phyloP scores from a whole-genome alignment of 257 asterid species.

The Fraxinus cuspidata region DNA sequence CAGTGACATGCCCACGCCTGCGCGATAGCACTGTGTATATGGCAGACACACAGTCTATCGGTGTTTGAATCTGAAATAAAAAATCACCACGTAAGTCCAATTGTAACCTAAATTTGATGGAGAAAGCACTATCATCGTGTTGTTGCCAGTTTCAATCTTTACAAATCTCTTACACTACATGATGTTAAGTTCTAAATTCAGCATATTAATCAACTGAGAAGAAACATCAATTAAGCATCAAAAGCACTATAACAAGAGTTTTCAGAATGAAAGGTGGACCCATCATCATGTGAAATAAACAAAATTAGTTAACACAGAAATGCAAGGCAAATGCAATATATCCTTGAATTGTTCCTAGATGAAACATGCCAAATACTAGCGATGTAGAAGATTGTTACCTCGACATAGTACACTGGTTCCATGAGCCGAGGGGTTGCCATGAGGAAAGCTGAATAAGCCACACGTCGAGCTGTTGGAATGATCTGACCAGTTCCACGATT shows the following conservation, averaged over 20 bases:
- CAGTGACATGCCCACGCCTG: constrained; percentile 95
- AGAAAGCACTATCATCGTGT: background rate
- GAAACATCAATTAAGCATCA: no score
- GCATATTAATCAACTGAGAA: no score
- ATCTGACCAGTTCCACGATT: constrained; percentile 97
- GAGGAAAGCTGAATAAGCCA: constrained; percentile 93
- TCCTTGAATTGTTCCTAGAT: no score
- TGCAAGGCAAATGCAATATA: background rate
- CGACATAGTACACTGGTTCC: constrained; percentile 95
- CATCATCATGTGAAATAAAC: background rate
- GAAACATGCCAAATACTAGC: background rate
- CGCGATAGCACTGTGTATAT: constrained; percentile 88
- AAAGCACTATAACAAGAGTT: no score
- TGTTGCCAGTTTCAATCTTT: no score
- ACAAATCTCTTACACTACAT: no score
- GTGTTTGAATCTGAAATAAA: constrained; percentile 82
- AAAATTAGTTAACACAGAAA: background rate
- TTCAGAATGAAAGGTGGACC: no score
- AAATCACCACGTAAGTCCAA: constrained; percentile 28
- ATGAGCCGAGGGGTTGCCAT: constrained; percentile 98
- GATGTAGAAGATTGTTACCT: constrained; percentile 46
- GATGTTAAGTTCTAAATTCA: no score
- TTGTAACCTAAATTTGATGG: background rate
- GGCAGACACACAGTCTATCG: constrained; percentile 95
- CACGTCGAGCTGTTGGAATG: constrained; percentile 96